These are phyloP conservation scores for Colletotrichum lupini DNA, from an alignment of 2,329 filamentous ascomycete genomes.

Conservation along the genomic window DNA sequence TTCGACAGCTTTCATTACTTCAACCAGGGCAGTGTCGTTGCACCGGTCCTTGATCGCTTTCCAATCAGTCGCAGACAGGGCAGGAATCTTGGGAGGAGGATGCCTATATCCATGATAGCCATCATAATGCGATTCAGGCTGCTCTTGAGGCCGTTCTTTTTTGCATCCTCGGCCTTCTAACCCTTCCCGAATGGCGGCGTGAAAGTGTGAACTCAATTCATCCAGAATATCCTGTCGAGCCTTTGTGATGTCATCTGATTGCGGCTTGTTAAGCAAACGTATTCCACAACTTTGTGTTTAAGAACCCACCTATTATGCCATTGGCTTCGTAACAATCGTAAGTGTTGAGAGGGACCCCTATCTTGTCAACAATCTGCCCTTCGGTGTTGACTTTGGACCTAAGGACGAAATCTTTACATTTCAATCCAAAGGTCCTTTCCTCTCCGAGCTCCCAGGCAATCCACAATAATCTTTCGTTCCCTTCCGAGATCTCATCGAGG, in stretches of 20 bases:
- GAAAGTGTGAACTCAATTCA: neutral
- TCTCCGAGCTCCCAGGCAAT: constrained; percentile 14
- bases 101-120: too few species aligned
- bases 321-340: neutral
- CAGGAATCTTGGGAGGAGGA: too few species aligned
- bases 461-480: neutral
- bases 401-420: neutral
- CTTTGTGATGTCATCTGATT: neutral
- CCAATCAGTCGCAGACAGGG: too few species aligned
- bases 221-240: neutral
- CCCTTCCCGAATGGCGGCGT: neutral
- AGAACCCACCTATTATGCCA: neutral
- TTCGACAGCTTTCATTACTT: neutral
- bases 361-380: neutral
- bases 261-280: neutral
- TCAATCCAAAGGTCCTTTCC: fast-evolving
- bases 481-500: neutral
- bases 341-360: neutral
- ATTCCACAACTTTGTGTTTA: neutral
- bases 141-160: too few species aligned
- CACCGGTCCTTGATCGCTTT: neutral
- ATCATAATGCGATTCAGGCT: too few species aligned
- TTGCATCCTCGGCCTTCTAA: neutral
- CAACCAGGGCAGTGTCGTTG: neutral
- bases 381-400: neutral